Conservation (phyloP, 768 basidiomycete genomes). For the Cystofilobasidium macerans region DNA sequence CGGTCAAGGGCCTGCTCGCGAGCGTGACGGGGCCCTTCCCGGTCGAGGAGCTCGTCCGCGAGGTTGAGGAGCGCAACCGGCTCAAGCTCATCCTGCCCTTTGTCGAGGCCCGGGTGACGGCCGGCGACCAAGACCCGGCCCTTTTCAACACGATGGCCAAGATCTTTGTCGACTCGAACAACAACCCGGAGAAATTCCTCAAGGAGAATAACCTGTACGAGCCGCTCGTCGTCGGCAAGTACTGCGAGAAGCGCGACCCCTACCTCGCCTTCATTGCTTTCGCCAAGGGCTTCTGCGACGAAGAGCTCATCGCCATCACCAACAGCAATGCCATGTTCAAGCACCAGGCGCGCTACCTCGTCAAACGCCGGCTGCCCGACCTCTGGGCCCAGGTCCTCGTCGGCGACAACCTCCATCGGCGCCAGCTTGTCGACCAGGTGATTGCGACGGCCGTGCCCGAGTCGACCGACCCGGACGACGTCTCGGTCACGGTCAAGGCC, state of each 20-base stretch:
- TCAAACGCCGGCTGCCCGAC: constrained; percentile 87
- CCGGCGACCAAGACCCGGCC: constrained; percentile 85
- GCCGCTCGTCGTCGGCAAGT: constrained; percentile 92
- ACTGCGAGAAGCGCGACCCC: constrained; percentile 96
- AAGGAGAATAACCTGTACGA: constrained; percentile 99
- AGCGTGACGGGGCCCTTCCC: constrained; percentile 96
- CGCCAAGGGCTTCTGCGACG: constrained; percentile 97
- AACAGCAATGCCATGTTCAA: constrained; percentile 99
- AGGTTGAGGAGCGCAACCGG: constrained; percentile 91
- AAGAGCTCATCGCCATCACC: constrained; percentile 90
- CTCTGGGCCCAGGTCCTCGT: constrained; percentile 92
- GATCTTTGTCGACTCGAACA: constrained; percentile 97
- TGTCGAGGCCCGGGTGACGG: constrained; percentile 84
- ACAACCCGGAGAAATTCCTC: constrained; percentile 92
- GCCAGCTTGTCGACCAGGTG: constrained; percentile 87
- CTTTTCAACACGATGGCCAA: constrained; percentile 97
- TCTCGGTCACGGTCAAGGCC: constrained; percentile 94
- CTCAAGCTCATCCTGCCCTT: constrained; percentile 94
- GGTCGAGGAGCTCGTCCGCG: constrained; percentile 91
- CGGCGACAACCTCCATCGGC: constrained; percentile 79
- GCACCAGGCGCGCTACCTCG: constrained; percentile 94
- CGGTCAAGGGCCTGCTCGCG: constrained; percentile 85
- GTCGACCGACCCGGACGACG: constrained; percentile 95
- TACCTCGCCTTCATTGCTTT: constrained; percentile 98
- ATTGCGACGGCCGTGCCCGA: constrained; percentile 92